phyloP scores from a whole-genome alignment of 805 yeast genomes.

The Myxozyma sirexii region DNA sequence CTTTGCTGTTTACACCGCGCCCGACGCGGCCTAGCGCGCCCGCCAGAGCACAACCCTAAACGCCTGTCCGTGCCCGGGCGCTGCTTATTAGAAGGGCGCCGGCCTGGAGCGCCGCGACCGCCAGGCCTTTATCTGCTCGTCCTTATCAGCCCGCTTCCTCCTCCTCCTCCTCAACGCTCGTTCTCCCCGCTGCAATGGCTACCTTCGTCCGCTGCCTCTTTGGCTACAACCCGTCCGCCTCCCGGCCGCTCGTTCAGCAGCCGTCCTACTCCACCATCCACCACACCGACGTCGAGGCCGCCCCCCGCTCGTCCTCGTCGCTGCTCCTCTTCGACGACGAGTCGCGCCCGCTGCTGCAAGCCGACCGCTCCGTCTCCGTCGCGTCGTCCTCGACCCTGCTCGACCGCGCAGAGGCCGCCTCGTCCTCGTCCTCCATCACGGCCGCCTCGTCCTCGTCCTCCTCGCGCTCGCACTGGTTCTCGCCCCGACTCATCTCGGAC shows the following conservation, averaged over 20 bases:
- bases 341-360: constrained; percentile 22
- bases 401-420: constrained; percentile 2
- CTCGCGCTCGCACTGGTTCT: constrained; percentile 24
- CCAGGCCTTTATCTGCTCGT: background rate
- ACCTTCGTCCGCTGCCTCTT: constrained; percentile 25
- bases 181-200: constrained; percentile 17
- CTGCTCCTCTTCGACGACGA: constrained; percentile 16
- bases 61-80: background rate
- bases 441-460: constrained; percentile 6
- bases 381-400: background rate
- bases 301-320: background rate
- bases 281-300: constrained; percentile 19
- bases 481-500: constrained; percentile 91
- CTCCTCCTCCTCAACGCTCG: background rate
- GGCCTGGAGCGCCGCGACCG: constrained; percentile 1
- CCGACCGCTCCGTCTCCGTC: constrained; percentile 11
- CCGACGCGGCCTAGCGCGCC: constrained; percentile 13
- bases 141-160: too few species aligned
- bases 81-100: constrained; percentile 4
- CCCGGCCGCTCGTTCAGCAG: background rate
- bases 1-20: constrained; percentile 12
- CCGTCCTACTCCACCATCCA: constrained; percentile 12
- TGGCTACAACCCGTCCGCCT: constrained; percentile 22
- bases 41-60: background rate
- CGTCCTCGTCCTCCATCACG: constrained; percentile 19